Evolutionary conservation across 805 yeast genomes (phyloP).

Genomic region (Clavispora phyllophila): DNA sequence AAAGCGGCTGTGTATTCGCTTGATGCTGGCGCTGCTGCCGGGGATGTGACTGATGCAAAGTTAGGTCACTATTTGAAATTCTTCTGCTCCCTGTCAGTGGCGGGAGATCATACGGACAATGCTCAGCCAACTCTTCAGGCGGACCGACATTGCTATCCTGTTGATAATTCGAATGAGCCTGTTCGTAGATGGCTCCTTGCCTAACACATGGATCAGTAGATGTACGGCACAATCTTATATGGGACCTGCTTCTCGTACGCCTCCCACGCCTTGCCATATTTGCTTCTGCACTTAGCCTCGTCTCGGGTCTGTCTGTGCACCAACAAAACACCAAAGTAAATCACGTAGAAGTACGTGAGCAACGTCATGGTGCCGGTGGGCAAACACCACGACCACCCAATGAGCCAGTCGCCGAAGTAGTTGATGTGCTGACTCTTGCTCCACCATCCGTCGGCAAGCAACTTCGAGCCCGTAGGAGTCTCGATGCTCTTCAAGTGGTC

Average conservation of each 20-base stretch:
- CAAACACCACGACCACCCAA: slow-evolving; percentile 88
- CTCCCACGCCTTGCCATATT: slow-evolving; percentile 84
- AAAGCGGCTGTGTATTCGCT: not conserved
- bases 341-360: slow-evolving; percentile 79
- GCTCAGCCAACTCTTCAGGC: not conserved
- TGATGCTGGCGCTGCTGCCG: not conserved
- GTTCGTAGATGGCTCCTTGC: no score
- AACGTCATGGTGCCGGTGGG: slow-evolving; percentile 81
- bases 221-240: slow-evolving; percentile 82
- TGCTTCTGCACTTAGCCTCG: slow-evolving; percentile 81
- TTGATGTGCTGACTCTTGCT: slow-evolving; percentile 86
- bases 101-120: not conserved
- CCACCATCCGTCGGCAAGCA: slow-evolving; percentile 96
- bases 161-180: not conserved
- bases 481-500: slow-evolving; percentile 58
- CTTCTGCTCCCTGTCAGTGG: not conserved
- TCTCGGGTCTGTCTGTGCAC: slow-evolving; percentile 89
- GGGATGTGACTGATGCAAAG: not conserved
- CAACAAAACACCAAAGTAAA: slow-evolving; percentile 76
- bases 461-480: slow-evolving; percentile 72
- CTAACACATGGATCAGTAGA: no score
- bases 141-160: not conserved
- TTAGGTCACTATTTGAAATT: not conserved
- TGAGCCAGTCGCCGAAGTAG: slow-evolving; percentile 92
- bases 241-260: slow-evolving; percentile 80